These are phyloP conservation scores for Breynia disticha DNA, from an alignment of 441 rosid species.

Conservation along the genomic window DNA sequence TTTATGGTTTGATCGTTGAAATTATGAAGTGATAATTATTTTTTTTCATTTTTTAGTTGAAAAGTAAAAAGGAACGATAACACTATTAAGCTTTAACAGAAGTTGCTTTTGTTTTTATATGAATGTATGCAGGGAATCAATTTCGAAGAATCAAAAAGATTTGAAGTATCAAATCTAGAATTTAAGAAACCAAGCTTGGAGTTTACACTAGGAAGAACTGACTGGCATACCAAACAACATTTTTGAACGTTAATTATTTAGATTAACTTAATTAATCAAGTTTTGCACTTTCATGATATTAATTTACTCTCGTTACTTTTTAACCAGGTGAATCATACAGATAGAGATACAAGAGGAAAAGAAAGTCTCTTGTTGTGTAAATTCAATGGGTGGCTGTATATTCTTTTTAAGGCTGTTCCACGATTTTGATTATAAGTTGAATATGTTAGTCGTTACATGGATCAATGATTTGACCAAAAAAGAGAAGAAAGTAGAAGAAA, in stretches of 20 bases:
- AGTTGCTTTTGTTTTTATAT: not conserved
- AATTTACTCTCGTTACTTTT: not conserved
- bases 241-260: conserved; percentile 10
- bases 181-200: conserved; percentile 30
- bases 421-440: not conserved
- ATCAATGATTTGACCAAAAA: too few relatives aligned
- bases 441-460: not conserved
- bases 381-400: conserved; percentile 6
- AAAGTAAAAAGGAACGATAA: too few relatives aligned
- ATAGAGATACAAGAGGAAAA: not conserved
- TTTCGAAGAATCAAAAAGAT: conserved; percentile 9
- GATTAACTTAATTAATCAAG: not conserved
- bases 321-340: not conserved
- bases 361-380: not conserved
- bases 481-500: not conserved
- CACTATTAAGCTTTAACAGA: too few relatives aligned
- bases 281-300: not conserved
- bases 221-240: conserved; percentile 21
- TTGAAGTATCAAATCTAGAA: conserved; percentile 1
- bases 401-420: not conserved
- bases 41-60: too few relatives aligned
- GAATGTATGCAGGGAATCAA: conserved; percentile 23
- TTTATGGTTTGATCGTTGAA: too few relatives aligned
- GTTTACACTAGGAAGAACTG: conserved; percentile 33
- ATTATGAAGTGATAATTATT: too few relatives aligned